Evolutionary conservation across 2,329 filamentous ascomycete genomes (phyloP).

Genomic region (Chalaropsis ovoidea): DNA sequence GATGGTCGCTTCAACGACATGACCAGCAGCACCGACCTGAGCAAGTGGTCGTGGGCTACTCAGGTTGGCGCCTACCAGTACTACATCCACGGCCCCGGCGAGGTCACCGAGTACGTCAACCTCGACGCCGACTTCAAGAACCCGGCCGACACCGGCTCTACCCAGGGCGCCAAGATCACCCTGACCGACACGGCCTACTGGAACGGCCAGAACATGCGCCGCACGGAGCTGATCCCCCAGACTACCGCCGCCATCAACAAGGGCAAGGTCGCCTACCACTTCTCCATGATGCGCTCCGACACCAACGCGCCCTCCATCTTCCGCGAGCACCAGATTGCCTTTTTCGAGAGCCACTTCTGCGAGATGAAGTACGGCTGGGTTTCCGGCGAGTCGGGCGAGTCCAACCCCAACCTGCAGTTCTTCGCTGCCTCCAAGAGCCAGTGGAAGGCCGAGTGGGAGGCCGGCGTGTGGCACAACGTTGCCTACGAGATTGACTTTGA

Average conservation of each 20-base stretch:
- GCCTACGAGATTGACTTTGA: slow-evolving; percentile 62
- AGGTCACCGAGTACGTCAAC: slow-evolving; percentile 51
- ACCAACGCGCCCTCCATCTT: slow-evolving; percentile 51
- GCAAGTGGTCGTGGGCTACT: slow-evolving; percentile 57
- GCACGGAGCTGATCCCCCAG: slow-evolving; percentile 64
- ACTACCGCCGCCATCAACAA: slow-evolving; percentile 53
- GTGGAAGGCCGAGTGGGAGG: slow-evolving; percentile 52
- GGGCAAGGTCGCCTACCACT: slow-evolving; percentile 64
- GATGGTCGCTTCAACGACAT: slow-evolving; percentile 57
- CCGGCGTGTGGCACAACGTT: slow-evolving; percentile 63
- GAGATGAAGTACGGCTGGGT: slow-evolving; percentile 62
- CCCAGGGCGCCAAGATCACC: slow-evolving; percentile 58
- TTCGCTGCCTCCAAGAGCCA: slow-evolving; percentile 49
- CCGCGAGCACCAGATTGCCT: slow-evolving; percentile 56
- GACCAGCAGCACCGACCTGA: slow-evolving; percentile 43
- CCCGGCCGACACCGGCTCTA: slow-evolving; percentile 50
- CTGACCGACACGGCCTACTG: slow-evolving; percentile 55
- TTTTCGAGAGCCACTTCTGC: slow-evolving; percentile 62
- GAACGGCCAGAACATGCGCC: slow-evolving; percentile 62
- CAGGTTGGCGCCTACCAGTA: slow-evolving; percentile 63
- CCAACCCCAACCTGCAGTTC: slow-evolving; percentile 51
- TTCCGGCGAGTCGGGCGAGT: slow-evolving; percentile 37
- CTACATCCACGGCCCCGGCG: slow-evolving; percentile 58
- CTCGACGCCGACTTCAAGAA: slow-evolving; percentile 54
- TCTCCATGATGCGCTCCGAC: slow-evolving; percentile 51